Evolutionary conservation across 495 filamentous ascomycete species (phyloP).

Genomic region (Hypoxylon intermedium): DNA sequence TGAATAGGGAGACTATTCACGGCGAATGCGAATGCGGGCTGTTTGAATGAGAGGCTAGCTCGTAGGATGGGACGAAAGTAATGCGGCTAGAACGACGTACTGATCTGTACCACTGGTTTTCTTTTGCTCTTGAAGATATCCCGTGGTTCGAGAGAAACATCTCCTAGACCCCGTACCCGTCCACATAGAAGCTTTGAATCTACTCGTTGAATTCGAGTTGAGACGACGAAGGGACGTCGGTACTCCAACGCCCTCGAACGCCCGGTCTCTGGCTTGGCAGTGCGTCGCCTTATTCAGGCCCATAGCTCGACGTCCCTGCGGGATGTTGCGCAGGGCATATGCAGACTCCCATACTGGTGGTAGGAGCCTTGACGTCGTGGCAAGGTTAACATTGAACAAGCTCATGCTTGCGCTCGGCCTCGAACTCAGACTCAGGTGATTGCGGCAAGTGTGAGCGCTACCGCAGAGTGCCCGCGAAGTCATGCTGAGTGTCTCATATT

Average conservation of each 20-base stretch:
- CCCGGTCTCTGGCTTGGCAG: not conserved
- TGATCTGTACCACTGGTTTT: constrained; percentile 18
- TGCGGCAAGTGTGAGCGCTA: constrained; percentile 24
- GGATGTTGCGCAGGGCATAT: not conserved
- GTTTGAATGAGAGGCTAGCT: not conserved
- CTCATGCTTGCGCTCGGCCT: not conserved
- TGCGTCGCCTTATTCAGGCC: not conserved
- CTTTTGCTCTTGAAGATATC: constrained; percentile 2
- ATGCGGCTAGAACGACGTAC: constrained; percentile 24
- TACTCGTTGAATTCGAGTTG: not conserved
- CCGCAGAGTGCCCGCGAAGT: constrained; percentile 33
- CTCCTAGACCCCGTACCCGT: not conserved
- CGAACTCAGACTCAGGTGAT: constrained; percentile 16
- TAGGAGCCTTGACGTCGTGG: not conserved
- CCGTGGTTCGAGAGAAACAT: constrained; percentile 9
- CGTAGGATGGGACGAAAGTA: not conserved
- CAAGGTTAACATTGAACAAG: not conserved
- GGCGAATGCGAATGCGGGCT: not conserved
- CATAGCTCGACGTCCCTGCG: not conserved
- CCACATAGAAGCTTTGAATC: not conserved
- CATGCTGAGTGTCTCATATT: constrained; percentile 35
- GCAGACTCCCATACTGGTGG: not conserved
- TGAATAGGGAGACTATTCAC: too few relatives aligned
- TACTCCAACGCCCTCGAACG: not conserved
- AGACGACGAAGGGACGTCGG: not conserved